phyloP scores from a whole-genome alignment of 23 red algal species.

The Porphyridium purpureum region DNA sequence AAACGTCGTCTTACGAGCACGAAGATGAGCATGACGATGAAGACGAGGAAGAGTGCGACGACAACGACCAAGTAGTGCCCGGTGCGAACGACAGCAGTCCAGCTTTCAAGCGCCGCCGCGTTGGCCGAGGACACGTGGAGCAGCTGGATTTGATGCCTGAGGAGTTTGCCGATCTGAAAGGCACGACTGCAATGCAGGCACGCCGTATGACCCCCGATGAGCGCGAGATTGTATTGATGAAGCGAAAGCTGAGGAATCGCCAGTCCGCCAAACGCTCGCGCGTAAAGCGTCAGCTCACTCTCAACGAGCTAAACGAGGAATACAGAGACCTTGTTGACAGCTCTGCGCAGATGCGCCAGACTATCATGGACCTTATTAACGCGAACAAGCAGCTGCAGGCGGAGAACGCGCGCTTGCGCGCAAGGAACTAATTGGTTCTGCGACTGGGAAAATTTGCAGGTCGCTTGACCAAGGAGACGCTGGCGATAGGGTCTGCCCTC shows the following conservation, averaged over 20 bases:
- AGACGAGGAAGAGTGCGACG: too few relatives aligned
- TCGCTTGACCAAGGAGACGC: too few relatives aligned
- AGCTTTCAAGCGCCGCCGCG: too few relatives aligned
- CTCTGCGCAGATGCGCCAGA: slow-evolving; percentile 1
- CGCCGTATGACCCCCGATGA: slow-evolving; percentile 41
- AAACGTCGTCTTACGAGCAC: too few relatives aligned
- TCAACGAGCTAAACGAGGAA: slow-evolving; percentile 18
- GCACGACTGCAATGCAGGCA: slow-evolving; percentile 40
- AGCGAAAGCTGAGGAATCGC: slow-evolving; percentile 65
- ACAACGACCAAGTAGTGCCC: too few relatives aligned
- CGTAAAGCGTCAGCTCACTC: slow-evolving; percentile 11
- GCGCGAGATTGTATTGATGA: slow-evolving; percentile 35
- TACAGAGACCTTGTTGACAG: slow-evolving; percentile 17
- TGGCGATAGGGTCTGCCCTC: too few relatives aligned
- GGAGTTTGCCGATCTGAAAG: slow-evolving; percentile 36
- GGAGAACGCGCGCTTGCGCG: slow-evolving; percentile 1
- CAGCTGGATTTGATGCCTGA: too few relatives aligned
- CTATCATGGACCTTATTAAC: background rate
- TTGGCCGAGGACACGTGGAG: too few relatives aligned
- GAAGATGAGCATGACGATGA: too few relatives aligned
- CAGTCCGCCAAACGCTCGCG: slow-evolving; percentile 24
- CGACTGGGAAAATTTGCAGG: too few relatives aligned
- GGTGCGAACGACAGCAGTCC: too few relatives aligned
- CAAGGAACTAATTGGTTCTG: too few relatives aligned
- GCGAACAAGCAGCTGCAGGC: slow-evolving; percentile 18